Percentiles rank a stretch among this genome's conserved stretches.
Conservation (phyloP, 495 filamentous ascomycete genomes). For the Penicillium soppii region DNA sequence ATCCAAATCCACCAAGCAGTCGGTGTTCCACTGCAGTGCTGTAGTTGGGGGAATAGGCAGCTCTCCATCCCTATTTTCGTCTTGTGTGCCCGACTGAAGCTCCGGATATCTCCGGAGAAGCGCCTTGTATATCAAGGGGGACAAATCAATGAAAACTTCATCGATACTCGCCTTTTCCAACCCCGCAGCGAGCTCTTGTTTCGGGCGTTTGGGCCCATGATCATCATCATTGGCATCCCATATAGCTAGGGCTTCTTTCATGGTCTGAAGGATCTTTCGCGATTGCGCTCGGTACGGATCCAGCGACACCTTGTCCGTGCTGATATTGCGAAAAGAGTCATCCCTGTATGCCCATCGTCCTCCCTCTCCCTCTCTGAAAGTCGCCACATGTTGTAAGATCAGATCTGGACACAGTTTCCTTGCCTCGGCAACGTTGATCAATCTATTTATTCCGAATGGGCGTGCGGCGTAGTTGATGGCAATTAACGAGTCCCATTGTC, state of each 20-base stretch:
- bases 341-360: constrained; percentile 83
- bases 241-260: constrained; percentile 66
- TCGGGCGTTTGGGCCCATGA: constrained; percentile 37
- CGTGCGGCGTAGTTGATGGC: constrained; percentile 95
- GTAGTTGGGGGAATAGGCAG: constrained; percentile 74
- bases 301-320: constrained; percentile 86
- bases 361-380: constrained; percentile 87
- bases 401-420: constrained; percentile 83
- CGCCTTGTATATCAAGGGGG: constrained; percentile 72
- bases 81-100: constrained; percentile 58
- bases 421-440: constrained; percentile 76
- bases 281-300: constrained; percentile 91
- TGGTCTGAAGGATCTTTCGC: constrained; percentile 73
- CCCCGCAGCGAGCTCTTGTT: constrained; percentile 50
- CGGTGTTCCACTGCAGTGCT: constrained; percentile 73
- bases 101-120: constrained; percentile 79
- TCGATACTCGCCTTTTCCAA: constrained; percentile 91
- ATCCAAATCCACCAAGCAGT: constrained; percentile 76
- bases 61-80: constrained; percentile 68
- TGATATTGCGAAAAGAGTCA: constrained; percentile 72
- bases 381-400: constrained; percentile 88
- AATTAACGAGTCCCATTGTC: constrained; percentile 77
- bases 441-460: constrained; percentile 70
- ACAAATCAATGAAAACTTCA: constrained; percentile 92
- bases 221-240: constrained; percentile 24